Evolutionary conservation across 495 filamentous ascomycete species (phyloP).

Genomic region (Bathelium albidoporum): DNA sequence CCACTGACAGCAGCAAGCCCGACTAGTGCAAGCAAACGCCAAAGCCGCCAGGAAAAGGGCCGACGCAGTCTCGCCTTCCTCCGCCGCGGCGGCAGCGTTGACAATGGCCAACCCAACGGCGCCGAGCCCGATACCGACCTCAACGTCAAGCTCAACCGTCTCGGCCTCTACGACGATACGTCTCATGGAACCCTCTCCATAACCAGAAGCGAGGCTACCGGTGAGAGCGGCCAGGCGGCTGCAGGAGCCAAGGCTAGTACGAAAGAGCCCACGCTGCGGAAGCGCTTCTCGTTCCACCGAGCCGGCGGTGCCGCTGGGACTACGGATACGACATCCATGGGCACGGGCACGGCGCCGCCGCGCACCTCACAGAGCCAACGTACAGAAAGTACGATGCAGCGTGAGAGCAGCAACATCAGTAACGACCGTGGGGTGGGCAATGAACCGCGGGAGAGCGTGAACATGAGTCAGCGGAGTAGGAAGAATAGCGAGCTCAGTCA

Average conservation of each 20-base stretch:
- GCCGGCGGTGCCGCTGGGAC: neutral
- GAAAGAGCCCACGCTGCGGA: neutral
- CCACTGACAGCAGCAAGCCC: slow-evolving; percentile 9
- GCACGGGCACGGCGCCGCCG: neutral
- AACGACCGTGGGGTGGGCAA: neutral
- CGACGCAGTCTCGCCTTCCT: slow-evolving; percentile 26
- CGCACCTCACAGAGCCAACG: neutral
- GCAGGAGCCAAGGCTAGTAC: neutral
- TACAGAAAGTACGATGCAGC: neutral
- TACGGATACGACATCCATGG: neutral
- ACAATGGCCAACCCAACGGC: slow-evolving; percentile 4
- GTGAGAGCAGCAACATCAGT: neutral
- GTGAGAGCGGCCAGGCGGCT: neutral
- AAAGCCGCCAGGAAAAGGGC: slow-evolving; percentile 23
- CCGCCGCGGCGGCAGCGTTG: slow-evolving; percentile 13
- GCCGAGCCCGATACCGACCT: slow-evolving; percentile 12
- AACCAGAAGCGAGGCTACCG: neutral
- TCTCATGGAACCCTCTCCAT: too few species aligned
- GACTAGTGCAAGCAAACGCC: slow-evolving; percentile 9
- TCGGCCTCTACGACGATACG: neutral
- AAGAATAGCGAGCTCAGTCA: neutral
- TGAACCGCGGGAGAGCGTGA: neutral
- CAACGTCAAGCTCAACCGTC: slow-evolving; percentile 10
- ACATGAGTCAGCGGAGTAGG: neutral
- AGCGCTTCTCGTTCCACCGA: neutral